Evolutionary conservation across 495 filamentous ascomycete species (phyloP).

Genomic region (Talaromyces thailandensis): DNA sequence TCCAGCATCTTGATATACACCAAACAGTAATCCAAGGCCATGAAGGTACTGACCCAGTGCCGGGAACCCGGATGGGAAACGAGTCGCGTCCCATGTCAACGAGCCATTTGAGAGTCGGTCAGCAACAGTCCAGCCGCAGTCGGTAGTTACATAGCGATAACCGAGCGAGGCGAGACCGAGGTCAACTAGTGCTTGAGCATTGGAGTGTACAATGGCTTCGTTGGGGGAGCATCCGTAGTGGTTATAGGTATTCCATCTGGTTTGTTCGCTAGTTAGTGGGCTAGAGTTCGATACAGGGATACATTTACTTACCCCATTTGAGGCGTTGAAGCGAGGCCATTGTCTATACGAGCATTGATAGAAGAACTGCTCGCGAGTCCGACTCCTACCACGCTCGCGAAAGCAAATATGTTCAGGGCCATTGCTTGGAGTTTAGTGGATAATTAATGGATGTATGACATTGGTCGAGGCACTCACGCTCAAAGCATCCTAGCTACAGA

Average conservation of each 20-base stretch:
- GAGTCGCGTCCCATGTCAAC: conserved; percentile 43
- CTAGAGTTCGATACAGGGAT: background rate
- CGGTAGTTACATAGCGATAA: conserved; percentile 46
- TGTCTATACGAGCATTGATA: conserved; percentile 10
- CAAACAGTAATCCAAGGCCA: conserved; percentile 39
- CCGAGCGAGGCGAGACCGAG: conserved; percentile 40
- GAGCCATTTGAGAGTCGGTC: conserved; percentile 33
- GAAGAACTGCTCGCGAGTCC: background rate
- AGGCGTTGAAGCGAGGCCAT: conserved; percentile 21
- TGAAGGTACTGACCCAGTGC: conserved; percentile 43
- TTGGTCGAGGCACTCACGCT: background rate
- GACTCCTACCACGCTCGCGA: background rate
- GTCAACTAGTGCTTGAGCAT: conserved; percentile 46
- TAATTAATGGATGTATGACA: background rate
- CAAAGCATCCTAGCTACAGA: background rate
- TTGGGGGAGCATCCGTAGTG: conserved; percentile 41
- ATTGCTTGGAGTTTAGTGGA: background rate
- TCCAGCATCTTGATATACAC: conserved; percentile 47
- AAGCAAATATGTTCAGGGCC: background rate
- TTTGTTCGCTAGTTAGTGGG: background rate
- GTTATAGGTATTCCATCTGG: conserved; percentile 49
- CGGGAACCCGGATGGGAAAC: conserved; percentile 42
- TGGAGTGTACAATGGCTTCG: conserved; percentile 38
- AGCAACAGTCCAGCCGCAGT: conserved; percentile 46
- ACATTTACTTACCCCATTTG: conserved; percentile 21